Evolutionary conservation across 75 land plant species (phyloP).

Genomic region (Ceratopteris richardii): DNA sequence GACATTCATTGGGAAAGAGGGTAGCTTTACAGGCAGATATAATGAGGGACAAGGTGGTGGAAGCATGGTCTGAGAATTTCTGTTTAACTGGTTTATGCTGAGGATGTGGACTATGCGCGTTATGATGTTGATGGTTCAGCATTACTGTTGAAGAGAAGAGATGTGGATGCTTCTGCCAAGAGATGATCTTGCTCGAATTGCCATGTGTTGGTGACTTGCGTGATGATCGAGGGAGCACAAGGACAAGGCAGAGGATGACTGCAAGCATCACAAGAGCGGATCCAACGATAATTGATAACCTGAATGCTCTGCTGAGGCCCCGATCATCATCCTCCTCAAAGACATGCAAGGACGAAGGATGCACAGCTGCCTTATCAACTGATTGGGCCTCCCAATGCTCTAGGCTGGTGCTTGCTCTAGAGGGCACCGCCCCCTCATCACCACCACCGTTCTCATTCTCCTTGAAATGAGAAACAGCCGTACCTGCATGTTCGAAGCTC

Average conservation of each 20-base stretch:
- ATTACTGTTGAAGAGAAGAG: no score
- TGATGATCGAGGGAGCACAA: conserved; percentile 6
- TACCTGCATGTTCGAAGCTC: no score
- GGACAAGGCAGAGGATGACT: conserved; percentile 9
- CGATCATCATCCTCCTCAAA: conserved; percentile 3
- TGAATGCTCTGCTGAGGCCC: conserved; percentile 12
- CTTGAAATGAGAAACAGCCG: no score
- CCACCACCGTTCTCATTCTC: no score
- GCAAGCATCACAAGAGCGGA: conserved; percentile 7
- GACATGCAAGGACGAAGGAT: background rate
- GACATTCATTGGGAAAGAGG: conserved; percentile 14
- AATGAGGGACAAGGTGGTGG: background rate
- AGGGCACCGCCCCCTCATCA: background rate
- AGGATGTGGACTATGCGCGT: no score
- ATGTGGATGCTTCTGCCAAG: background rate
- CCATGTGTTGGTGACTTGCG: background rate
- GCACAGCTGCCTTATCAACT: background rate
- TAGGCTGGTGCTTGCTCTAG: conserved; percentile 8
- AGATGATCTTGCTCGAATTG: background rate
- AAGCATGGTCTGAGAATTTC: no score
- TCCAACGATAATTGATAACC: conserved; percentile 6
- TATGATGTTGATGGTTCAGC: no score
- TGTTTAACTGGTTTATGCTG: no score
- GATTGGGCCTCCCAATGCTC: conserved; percentile 15
- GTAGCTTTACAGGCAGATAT: conserved; percentile 13